Evolutionary conservation across 2,329 filamentous ascomycete species (phyloP).

Genomic region (Aureobasidium sp.): DNA sequence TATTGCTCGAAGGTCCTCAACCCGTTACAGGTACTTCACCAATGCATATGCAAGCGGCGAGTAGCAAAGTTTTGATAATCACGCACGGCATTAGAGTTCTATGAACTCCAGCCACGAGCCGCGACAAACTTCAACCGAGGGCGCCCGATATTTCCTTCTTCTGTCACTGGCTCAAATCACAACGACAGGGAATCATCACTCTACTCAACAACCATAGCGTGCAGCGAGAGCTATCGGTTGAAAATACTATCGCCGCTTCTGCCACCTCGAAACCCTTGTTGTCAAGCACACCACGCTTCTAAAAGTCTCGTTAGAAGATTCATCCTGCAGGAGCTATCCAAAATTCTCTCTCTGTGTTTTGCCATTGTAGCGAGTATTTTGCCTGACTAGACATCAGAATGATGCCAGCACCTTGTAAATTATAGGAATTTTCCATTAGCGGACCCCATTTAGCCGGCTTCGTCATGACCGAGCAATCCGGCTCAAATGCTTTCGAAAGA

Average conservation of each 20-base stretch:
- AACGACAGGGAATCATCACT: not conserved
- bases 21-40: too few relatives aligned
- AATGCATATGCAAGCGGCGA: too few relatives aligned
- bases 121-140: not conserved
- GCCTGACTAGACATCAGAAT: too few relatives aligned
- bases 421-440: not conserved
- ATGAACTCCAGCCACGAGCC: not conserved
- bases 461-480: not conserved
- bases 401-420: not conserved
- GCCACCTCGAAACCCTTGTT: too few relatives aligned
- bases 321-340: too few relatives aligned
- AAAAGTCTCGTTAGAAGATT: not conserved
- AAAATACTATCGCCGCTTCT: too few relatives aligned
- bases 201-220: too few relatives aligned
- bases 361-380: too few relatives aligned
- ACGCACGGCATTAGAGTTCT: not conserved
- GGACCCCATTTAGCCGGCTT: not conserved
- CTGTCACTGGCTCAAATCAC: not conserved
- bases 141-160: constrained; percentile 2
- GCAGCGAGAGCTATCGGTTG: too few relatives aligned
- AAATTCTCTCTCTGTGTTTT: too few relatives aligned
- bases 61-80: not conserved
- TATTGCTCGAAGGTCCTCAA: too few relatives aligned
- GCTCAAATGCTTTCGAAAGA: constrained; percentile 2
- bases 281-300: not conserved